Base-by-base conservation (phyloP, 148 eudicot species). In the Spergularia bocconei region DNA sequence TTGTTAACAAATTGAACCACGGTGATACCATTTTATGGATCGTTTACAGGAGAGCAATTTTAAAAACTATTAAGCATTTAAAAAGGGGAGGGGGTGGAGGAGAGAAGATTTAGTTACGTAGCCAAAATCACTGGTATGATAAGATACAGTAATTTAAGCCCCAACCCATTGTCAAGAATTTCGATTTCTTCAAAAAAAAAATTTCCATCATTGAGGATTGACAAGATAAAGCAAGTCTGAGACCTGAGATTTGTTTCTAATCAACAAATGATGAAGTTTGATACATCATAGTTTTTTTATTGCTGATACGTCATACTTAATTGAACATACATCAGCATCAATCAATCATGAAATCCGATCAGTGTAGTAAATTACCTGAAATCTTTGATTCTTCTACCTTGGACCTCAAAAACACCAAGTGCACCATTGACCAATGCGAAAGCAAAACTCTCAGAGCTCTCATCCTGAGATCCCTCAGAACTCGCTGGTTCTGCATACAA, bases 361-460 rank as follows among this genome's bases (percentile, higher is more conserved):
- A 47, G 41, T 23, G 78, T 38, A 63, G 67, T 55, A 70, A 67
- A 55, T 75, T 75, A 95, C 98, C 96, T 92, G 79, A 92, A 95
- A 77, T 95, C 99, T 74, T 91, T 90, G 72, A 95, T 92, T 80
- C 97, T 88, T 78, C 99, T 87, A 51, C 99, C 99, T 41, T 92
- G 96, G 58, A 95, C 99, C 90, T 95, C 99, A 80, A 95, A 95
- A 76, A 95, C 99, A 75, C 99, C 99, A 67, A 95, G 89, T 66
- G 99, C 99, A 57, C 99, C 99, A 84, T 95, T 95, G 70, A 92
- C 91, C 73, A 95, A 79, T 60, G 97, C 99, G 89, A 95, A 95
- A 75, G 99, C 80, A 87, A 95, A 95, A 81, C 94, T 92, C 79
- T 95, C 99, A 51, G 99, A 86, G 39, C 72, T 75, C 66, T 95